Evolutionary conservation across 208 protist genomes (phyloP), one percentile per base, ranked within the genome.

Genomic region (Acanthamoeba sp.): DNA sequence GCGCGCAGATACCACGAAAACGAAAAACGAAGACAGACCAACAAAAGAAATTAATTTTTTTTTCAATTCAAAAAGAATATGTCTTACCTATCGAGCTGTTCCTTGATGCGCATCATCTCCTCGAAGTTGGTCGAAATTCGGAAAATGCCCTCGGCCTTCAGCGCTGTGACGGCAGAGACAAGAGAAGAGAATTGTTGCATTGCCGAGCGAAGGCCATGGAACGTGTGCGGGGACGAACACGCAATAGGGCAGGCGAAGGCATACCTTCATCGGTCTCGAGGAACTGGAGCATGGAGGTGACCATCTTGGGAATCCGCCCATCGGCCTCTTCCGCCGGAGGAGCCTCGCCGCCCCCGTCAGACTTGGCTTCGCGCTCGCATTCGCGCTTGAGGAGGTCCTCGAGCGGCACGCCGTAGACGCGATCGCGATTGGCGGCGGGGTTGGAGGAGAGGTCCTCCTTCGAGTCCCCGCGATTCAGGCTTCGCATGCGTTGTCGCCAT

Each of bases 401-500:
- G 22, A 76, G 66, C 7, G 66, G 66, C 1, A 76, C 66, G 29
- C 66, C 66, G 36, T 76, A 76, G 29, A 76, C 66, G n/a, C 66
- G 66, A 20, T 34, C 36, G 32, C 36, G 66, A 0, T 76, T 40
- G 36, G 16, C 66, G 14, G 7, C 36, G 36, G 66, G 18, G 45
- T 50, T 50, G 5, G 45, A 14, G 9, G 45, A 20, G 45, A 14
- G 0, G 45, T 50, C 36, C n/a, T 29, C 66, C 29, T 16, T 38
- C n/a, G 55, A 22, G 55, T n/a, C 24, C 55, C 5, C 2, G 55
- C 66, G 66, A 20, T 76, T 76, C 10, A 76, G 36, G 66, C 66
- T 76, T 20, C 66, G 66, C 66, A 76, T 76, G 66, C 66, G 66
- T 20, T 76, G 66, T 9, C 66, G n/a, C 66, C 66, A 76, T n/a